These are phyloP conservation scores for Malania oleifera DNA, from an alignment of 164 flowering plant genomes.

Conservation along the genomic window DNA sequence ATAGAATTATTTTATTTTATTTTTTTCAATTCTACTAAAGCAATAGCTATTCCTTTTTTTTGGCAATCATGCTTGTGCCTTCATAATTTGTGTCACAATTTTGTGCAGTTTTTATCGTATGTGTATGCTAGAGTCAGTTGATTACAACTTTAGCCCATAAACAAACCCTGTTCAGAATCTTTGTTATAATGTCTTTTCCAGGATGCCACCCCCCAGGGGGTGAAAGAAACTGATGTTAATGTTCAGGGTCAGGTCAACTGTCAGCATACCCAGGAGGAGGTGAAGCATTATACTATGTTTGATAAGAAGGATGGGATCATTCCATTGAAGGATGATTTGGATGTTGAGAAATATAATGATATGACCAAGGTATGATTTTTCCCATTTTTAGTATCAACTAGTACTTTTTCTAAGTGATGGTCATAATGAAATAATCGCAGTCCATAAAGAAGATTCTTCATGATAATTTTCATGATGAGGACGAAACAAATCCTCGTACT, in stretches of 20 bases:
- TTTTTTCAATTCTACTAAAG: too few species aligned
- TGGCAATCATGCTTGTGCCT: too few species aligned
- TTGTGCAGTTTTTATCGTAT: too few species aligned
- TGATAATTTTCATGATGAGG: constrained; percentile 6
- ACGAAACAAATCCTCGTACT: constrained; percentile 28
- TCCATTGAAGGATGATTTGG: constrained; percentile 21
- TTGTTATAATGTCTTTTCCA: constrained; percentile 16
- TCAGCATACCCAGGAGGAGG: constrained; percentile 9
- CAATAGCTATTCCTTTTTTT: too few species aligned
- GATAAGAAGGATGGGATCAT: constrained; percentile 18
- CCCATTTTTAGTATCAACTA: neutral
- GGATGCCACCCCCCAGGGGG: constrained; percentile 14
- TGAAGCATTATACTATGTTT: constrained; percentile 2
- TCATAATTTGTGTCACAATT: too few species aligned
- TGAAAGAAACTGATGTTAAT: neutral
- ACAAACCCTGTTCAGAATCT: too few species aligned
- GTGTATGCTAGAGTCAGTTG: too few species aligned
- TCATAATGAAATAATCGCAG: constrained; percentile 28
- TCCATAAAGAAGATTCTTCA: constrained; percentile 23
- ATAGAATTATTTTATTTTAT: too few species aligned
- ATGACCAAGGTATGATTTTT: constrained; percentile 44
- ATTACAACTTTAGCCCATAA: too few species aligned
- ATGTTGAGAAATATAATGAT: constrained; percentile 25
- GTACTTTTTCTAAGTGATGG: neutral
- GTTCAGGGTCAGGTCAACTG: constrained; percentile 1